A percentile compares a stretch with the other conserved stretches of the same genome.
Evolutionary conservation across 768 basidiomycete species (phyloP).

Genomic region (Steccherinum ochraceum): DNA sequence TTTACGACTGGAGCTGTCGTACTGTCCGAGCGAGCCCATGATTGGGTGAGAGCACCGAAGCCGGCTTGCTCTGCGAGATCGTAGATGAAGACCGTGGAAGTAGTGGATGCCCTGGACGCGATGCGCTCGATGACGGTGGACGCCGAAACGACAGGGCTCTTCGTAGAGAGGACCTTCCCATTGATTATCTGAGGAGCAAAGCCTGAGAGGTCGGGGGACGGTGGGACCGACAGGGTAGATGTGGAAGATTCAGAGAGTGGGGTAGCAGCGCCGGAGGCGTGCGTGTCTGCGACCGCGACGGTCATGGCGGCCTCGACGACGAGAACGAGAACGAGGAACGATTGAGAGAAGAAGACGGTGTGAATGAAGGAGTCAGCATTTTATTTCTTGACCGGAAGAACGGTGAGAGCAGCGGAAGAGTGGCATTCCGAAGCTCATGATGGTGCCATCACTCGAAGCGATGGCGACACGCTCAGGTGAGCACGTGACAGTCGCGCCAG

Average conservation of each 20-base stretch:
- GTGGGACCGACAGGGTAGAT: conserved; percentile 27
- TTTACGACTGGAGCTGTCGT: conserved; percentile 50
- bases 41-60: conserved; percentile 67
- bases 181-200: conserved; percentile 8
- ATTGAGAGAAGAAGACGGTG: not conserved
- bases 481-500: too few species aligned
- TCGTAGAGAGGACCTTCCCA: conserved; percentile 1
- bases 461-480: too few species aligned
- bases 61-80: conserved; percentile 83
- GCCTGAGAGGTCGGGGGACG: conserved; percentile 26
- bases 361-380: not conserved
- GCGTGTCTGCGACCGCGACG: conserved; percentile 2
- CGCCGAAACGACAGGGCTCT: conserved; percentile 33
- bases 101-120: conserved; percentile 46
- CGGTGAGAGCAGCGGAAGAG: not conserved
- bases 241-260: conserved; percentile 26
- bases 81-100: conserved; percentile 71
- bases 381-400: not conserved
- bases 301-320: conserved; percentile 18
- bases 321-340: not conserved
- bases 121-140: conserved; percentile 66
- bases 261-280: conserved; percentile 19
- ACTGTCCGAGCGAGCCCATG: conserved; percentile 42
- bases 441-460: not conserved
- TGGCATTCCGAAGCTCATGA: not conserved